These are phyloP conservation scores for Juglanconis juglandina DNA, from an alignment of 2,329 filamentous ascomycete species.

Conservation along the genomic window DNA sequence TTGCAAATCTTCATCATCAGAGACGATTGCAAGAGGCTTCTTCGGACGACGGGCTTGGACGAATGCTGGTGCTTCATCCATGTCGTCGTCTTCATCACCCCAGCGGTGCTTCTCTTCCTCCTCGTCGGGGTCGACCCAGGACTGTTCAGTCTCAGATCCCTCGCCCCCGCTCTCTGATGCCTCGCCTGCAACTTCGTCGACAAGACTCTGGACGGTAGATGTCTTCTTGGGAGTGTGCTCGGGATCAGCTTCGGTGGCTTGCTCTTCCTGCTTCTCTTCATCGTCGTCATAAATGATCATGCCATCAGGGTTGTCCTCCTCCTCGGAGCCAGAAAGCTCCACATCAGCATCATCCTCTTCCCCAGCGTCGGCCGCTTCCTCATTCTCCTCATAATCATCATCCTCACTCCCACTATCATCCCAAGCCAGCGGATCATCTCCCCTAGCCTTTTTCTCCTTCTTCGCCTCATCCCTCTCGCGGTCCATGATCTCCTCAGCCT, in stretches of 20 bases:
- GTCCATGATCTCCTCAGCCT: conserved; percentile 75
- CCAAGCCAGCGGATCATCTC: conserved; percentile 50
- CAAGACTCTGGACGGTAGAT: conserved; percentile 27
- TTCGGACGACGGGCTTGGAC: conserved; percentile 41
- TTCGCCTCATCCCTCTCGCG: conserved; percentile 72
- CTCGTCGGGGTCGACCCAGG: conserved; percentile 38
- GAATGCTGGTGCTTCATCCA: conserved; percentile 7
- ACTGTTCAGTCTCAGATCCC: conserved; percentile 30
- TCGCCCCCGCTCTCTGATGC: conserved; percentile 34
- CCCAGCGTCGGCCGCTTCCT: conserved; percentile 35
- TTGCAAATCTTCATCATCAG: conserved; percentile 65
- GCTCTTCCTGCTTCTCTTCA: conserved; percentile 35
- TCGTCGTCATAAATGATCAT: conserved; percentile 26
- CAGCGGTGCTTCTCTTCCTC: conserved; percentile 26
- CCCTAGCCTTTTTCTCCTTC: conserved; percentile 51
- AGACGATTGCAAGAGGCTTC: conserved; percentile 51
- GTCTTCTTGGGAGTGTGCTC: conserved; percentile 31
- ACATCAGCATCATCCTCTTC: conserved; percentile 34
- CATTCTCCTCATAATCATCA: conserved; percentile 42
- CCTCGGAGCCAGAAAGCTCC: conserved; percentile 43
- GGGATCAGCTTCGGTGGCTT: conserved; percentile 32
- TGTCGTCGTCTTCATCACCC: conserved; percentile 35
- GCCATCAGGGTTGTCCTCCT: conserved; percentile 23
- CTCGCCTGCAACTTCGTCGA: conserved; percentile 37
- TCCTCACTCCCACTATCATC: conserved; percentile 55